Conservation (phyloP, 1,284 basidiomycete genomes). For the Ustilago bromivora region DNA sequence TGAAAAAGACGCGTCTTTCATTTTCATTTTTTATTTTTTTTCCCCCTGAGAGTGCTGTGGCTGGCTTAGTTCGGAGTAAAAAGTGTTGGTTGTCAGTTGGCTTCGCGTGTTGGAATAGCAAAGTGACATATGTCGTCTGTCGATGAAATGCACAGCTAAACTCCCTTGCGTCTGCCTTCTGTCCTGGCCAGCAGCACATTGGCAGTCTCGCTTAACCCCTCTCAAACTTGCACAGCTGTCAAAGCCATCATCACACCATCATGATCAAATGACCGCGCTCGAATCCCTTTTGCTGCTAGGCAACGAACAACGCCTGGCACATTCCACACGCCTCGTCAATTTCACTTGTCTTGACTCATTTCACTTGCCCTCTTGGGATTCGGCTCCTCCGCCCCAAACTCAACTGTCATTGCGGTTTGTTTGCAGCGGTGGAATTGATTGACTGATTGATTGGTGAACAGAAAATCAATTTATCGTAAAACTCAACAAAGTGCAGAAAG, state of each 20-base stretch:
- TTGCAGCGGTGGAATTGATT: too few species aligned
- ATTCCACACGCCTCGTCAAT: conserved; percentile 20
- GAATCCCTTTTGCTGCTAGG: too few species aligned
- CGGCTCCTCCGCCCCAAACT: too few species aligned
- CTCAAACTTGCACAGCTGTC: background rate
- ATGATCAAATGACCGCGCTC: background rate
- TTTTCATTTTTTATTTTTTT: too few species aligned
- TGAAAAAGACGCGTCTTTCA: background rate
- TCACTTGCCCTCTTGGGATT: conserved; percentile 9
- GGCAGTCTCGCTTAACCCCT: background rate
- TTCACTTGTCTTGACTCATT: background rate
- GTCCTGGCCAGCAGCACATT: background rate
- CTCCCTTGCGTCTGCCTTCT: background rate
- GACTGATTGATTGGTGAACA: background rate
- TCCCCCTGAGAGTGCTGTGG: too few species aligned
- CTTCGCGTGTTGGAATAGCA: too few species aligned
- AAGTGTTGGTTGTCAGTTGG: too few species aligned
- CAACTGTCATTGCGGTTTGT: too few species aligned
- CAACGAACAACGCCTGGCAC: conserved; percentile 5
- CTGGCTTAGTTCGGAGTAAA: too few species aligned
- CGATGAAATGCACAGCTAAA: conserved; percentile 5
- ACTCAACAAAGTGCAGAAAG: background rate
- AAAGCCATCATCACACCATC: conserved; percentile 1
- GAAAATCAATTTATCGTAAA: background rate
- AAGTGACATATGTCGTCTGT: too few species aligned